phyloP scores from a whole-genome alignment of 441 rosid species.

The Populus hybrid region DNA sequence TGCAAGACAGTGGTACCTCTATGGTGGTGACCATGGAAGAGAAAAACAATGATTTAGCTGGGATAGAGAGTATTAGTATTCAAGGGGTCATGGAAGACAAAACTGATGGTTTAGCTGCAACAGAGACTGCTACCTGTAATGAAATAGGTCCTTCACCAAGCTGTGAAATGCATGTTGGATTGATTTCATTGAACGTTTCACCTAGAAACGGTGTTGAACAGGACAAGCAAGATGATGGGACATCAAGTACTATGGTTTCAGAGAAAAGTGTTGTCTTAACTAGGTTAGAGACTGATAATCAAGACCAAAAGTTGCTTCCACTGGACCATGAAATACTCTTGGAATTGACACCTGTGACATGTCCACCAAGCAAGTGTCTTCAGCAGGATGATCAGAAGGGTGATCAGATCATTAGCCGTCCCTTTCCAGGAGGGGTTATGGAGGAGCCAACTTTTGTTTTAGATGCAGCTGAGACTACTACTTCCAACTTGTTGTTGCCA shows the following conservation, averaged over 20 bases:
- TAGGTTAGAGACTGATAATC: not conserved
- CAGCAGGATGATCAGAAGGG: not conserved
- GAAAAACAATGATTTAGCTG: conserved; percentile 12
- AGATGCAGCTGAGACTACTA: conserved; percentile 14
- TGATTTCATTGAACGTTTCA: not conserved
- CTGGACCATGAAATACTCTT: not conserved
- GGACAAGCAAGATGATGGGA: not conserved
- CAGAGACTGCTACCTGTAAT: not conserved
- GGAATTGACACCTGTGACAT: too few relatives aligned
- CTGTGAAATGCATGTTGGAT: not conserved
- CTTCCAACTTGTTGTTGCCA: conserved; percentile 11
- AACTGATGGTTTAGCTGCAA: not conserved
- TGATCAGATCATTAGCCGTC: not conserved
- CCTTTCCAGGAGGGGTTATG: not conserved
- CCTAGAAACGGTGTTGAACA: not conserved
- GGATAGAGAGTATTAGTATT: conserved; percentile 12
- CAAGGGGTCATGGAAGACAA: not conserved
- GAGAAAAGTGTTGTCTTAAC: not conserved
- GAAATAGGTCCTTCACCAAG: not conserved
- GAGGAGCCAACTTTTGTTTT: conserved; percentile 17
- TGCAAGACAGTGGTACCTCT: not conserved
- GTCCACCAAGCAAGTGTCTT: conserved; percentile 19
- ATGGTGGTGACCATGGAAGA: conserved; percentile 7
- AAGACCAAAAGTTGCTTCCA: not conserved
- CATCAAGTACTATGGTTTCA: not conserved